Evolutionary conservation across 192 early-diverging fungal species (phyloP), one percentile per base, ranked within the genome.

Genomic region (Dissophora ornata): DNA sequence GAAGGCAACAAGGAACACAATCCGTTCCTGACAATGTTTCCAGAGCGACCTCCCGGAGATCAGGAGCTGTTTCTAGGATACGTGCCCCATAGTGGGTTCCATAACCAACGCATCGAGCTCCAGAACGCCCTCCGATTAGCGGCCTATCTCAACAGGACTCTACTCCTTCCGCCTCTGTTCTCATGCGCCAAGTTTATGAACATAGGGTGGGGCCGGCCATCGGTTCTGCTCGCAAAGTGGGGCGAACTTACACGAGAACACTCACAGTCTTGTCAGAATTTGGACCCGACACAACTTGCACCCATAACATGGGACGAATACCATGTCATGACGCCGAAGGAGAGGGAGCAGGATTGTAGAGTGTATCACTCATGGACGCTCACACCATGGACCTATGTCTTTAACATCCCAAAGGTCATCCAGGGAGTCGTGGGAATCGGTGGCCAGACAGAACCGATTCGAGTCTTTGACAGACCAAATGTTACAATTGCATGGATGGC

Each of bases 41-140:
- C 59, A 22, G 46, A 21, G 13, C 45, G 59, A 2, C 59, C 47
- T n/a, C 47, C 46, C 10, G 28, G 28, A 10, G 46, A 10, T 26
- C 30, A 49, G 24, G 65, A 67, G 42, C 71, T 66, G 25, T 85
- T 71, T 34, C 44, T 85, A 12, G 58, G 71, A 6, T 85, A 80
- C 52, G 32, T 83, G 29, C 82, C 80, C 12, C 84, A 85, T 22
- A 80, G 77, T 40, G 84, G 84, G 0, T 80, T 83, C 38, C 80
- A 83, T 26, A 85, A 85, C 59, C 84, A 85, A 51, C 77, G 84
- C 13, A 85, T 81, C 10, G 57, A 71, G 13, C 48, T 81, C 10
- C 58, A 71, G 22, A 83, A 81, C 46, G 84, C 82, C 4, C 48
- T 85, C 3, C 64, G 66, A 5, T 40, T 85, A n/a, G 67, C 84